Conservation (phyloP, 2,329 filamentous ascomycete genomes). For the Diaporthe aspalathi region DNA sequence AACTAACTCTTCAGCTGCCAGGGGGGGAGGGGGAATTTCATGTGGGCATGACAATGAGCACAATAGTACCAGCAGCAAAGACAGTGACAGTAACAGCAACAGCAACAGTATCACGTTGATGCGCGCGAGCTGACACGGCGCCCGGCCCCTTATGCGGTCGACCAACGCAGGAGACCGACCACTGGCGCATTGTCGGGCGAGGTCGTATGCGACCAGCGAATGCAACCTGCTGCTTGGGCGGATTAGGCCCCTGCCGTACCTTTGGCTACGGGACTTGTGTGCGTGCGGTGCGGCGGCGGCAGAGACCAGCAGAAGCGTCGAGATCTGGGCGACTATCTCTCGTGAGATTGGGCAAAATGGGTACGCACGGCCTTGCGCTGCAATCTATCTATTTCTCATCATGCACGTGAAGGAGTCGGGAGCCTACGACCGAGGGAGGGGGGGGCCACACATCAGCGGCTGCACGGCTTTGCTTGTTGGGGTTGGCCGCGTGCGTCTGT, state of each 20-base stretch:
- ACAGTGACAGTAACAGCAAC: not conserved
- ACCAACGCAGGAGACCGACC: not conserved
- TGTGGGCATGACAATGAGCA: not conserved
- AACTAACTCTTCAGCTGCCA: conserved; percentile 6
- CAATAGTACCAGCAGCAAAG: not conserved
- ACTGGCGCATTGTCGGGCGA: not conserved
- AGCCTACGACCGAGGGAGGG: not conserved
- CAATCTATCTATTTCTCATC: conserved; percentile 12
- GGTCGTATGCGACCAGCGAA: not conserved
- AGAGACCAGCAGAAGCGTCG: not conserved
- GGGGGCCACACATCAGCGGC: not conserved
- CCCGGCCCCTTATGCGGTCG: not conserved
- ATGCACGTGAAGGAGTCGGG: not conserved
- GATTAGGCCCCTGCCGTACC: not conserved
- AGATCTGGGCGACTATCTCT: not conserved
- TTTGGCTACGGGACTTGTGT: conserved; percentile 14
- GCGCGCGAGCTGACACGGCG: not conserved
- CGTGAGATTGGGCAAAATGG: not conserved
- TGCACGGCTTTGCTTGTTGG: conserved; percentile 1
- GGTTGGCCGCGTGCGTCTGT: not conserved
- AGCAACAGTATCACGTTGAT: not conserved
- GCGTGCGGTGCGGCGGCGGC: not conserved
- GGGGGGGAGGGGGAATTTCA: not conserved
- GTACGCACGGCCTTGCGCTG: conserved; percentile 1
- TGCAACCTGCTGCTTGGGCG: not conserved